These are phyloP conservation scores for Boletellus emodensis DNA, from an alignment of 768 basidiomycete genomes.

Conservation along the genomic window DNA sequence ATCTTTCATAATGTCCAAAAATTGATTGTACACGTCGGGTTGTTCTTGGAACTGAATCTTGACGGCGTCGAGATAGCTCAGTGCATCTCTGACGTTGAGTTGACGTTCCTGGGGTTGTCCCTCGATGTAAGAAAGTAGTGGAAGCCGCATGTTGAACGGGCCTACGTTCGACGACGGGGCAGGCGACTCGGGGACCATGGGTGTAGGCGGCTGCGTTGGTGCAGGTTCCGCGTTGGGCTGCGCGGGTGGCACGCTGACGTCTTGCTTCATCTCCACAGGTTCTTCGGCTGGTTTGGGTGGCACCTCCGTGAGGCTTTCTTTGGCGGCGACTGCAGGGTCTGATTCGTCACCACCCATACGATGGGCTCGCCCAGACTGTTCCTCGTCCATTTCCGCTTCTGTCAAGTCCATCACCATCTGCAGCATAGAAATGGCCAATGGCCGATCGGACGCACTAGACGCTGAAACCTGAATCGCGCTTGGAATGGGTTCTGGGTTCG, in stretches of 20 bases:
- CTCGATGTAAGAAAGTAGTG: conserved; percentile 22
- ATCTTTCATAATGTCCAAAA: conserved; percentile 72
- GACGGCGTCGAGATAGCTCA: conserved; percentile 62
- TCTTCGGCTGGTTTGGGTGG: conserved; percentile 10
- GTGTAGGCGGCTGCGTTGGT: conserved; percentile 8
- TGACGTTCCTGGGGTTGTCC: conserved; percentile 37
- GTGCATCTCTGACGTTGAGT: conserved; percentile 58
- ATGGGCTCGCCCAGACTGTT: conserved; percentile 10
- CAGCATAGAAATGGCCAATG: conserved; percentile 18
- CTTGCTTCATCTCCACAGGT: conserved; percentile 15
- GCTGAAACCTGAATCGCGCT: not conserved
- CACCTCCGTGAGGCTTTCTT: conserved; percentile 7
- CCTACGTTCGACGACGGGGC: conserved; percentile 1
- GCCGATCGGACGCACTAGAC: conserved; percentile 20
- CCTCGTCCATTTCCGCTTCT: conserved; percentile 16
- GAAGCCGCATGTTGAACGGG: conserved; percentile 13
- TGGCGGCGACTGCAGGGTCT: conserved; percentile 1
- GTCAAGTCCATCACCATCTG: conserved; percentile 24
- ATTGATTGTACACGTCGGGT: conserved; percentile 61
- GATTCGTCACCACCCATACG: not conserved
- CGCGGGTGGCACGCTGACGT: conserved; percentile 24
- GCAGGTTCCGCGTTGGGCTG: conserved; percentile 10
- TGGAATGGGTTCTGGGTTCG: conserved; percentile 11
- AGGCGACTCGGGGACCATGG: conserved; percentile 12
- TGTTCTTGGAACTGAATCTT: conserved; percentile 56